These are phyloP conservation scores for Suhomyces bribrorum DNA, from an alignment of 1,139 yeast species.

Conservation along the genomic window DNA sequence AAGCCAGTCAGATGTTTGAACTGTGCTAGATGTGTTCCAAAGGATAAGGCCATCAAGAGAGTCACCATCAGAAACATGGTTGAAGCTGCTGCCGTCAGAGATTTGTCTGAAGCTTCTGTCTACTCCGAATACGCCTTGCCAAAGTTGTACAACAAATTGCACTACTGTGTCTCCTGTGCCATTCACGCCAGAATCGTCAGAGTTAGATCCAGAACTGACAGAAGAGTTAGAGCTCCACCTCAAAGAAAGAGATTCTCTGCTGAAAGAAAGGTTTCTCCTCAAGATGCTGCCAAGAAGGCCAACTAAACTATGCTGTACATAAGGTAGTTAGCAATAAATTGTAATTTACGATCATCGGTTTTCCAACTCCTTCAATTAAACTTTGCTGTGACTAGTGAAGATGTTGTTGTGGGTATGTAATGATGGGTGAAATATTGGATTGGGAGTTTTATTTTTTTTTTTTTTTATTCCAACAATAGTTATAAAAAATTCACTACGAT, in stretches of 20 bases:
- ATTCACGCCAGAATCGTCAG: constrained; percentile 99
- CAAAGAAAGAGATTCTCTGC: constrained; percentile 98
- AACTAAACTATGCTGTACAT: constrained; percentile 16
- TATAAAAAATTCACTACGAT: too few relatives aligned
- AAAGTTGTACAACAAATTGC: constrained; percentile 99
- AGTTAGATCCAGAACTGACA: constrained; percentile 98
- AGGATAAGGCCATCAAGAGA: constrained; percentile 99
- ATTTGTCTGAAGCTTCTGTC: constrained; percentile 98
- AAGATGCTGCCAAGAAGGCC: constrained; percentile 97
- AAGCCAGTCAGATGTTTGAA: constrained; percentile 99
- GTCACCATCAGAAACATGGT: constrained; percentile 99
- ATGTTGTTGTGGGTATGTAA: too few relatives aligned
- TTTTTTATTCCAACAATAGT: too few relatives aligned
- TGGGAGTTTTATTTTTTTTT: too few relatives aligned
- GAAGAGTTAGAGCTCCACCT: constrained; percentile 99
- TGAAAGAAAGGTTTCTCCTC: constrained; percentile 95
- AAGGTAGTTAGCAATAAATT: constrained; percentile 10
- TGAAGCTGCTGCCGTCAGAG: constrained; percentile 99
- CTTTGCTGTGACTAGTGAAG: too few relatives aligned
- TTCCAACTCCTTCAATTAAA: too few relatives aligned
- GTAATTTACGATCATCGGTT: constrained; percentile 4
- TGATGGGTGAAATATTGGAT: too few relatives aligned
- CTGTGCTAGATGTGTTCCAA: constrained; percentile 99
- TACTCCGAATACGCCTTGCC: constrained; percentile 99
- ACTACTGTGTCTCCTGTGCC: constrained; percentile 99